These are phyloP conservation scores for Lodderomyces elongisporus DNA, from an alignment of 1,139 yeast genomes.

Conservation along the genomic window DNA sequence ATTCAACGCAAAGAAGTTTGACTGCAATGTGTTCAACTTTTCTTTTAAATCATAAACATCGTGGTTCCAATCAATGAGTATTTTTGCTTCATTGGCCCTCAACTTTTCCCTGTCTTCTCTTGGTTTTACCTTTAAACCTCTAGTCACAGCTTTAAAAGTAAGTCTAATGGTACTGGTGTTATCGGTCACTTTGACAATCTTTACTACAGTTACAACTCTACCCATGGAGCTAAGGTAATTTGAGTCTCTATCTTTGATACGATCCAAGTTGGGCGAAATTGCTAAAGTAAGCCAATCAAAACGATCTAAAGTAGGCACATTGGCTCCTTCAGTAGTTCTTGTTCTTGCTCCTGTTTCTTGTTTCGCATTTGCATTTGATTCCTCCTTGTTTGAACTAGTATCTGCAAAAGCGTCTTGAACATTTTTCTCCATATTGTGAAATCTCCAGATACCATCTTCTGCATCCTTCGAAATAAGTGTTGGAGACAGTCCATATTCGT, in stretches of 20 bases:
- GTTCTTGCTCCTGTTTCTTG: neutral
- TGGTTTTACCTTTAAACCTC: conserved; percentile 30
- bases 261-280: conserved; percentile 36
- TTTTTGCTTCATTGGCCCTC: conserved; percentile 24
- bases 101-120: conserved; percentile 1
- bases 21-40: conserved; percentile 23
- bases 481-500: too few relatives aligned
- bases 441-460: conserved; percentile 29
- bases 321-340: conserved; percentile 8
- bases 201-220: conserved; percentile 33
- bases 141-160: conserved; percentile 50
- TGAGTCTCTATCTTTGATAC: conserved; percentile 23
- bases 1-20: conserved; percentile 27
- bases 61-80: conserved; percentile 25
- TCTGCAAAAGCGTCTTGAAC: too few relatives aligned
- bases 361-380: neutral
- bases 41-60: conserved; percentile 18
- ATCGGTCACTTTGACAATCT: conserved; percentile 46
- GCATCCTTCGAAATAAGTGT: conserved; percentile 32
- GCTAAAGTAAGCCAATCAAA: conserved; percentile 41
- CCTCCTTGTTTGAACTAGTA: neutral
- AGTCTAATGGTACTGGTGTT: conserved; percentile 42
- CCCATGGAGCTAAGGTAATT: conserved; percentile 12
- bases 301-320: too few relatives aligned
- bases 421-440: conserved; percentile 21